A percentile compares a stretch with the other conserved stretches of the same genome.
These are phyloP conservation scores for Teratosphaeria destructans DNA, from an alignment of 2,329 filamentous ascomycete genomes.

Conservation along the genomic window DNA sequence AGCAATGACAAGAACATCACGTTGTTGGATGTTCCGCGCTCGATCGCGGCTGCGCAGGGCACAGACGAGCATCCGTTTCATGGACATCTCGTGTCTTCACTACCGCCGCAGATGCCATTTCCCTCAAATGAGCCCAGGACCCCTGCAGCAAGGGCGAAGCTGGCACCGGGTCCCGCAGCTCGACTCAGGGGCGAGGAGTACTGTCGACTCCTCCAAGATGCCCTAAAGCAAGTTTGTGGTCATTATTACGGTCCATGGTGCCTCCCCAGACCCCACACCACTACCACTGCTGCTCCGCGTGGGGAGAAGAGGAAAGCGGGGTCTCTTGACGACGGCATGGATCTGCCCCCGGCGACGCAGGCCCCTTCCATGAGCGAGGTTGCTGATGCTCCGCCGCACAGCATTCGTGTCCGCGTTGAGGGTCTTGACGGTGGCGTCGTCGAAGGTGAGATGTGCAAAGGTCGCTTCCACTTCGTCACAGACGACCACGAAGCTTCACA, in stretches of 20 bases:
- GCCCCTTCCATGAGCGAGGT: background rate
- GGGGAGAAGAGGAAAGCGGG: background rate
- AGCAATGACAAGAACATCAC: slow-evolving; percentile 41
- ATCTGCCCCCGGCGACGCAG: background rate
- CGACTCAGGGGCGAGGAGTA: slow-evolving; percentile 28
- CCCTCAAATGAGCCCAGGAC: slow-evolving; percentile 48
- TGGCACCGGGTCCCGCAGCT: slow-evolving; percentile 24
- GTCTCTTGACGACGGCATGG: background rate
- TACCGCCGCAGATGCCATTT: slow-evolving; percentile 38
- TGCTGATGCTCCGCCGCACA: background rate
- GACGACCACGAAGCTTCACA: background rate
- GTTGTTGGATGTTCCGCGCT: slow-evolving; percentile 59
- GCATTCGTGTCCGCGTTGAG: background rate
- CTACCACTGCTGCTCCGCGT: background rate
- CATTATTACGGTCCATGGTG: slow-evolving; percentile 25
- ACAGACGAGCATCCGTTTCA: slow-evolving; percentile 28
- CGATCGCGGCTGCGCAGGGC: slow-evolving; percentile 57
- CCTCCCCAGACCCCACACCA: slow-evolving; percentile 14
- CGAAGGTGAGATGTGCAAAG: background rate
- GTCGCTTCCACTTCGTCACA: background rate
- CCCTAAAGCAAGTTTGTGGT: slow-evolving; percentile 26
- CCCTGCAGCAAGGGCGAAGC: slow-evolving; percentile 32
- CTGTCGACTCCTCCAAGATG: slow-evolving; percentile 28
- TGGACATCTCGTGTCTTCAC: slow-evolving; percentile 37
- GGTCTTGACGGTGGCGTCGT: background rate